A percentile compares a stretch with the other conserved stretches of the same genome.
phyloP scores from a whole-genome alignment of 106 monocot species.

The Ottelia alismoides region DNA sequence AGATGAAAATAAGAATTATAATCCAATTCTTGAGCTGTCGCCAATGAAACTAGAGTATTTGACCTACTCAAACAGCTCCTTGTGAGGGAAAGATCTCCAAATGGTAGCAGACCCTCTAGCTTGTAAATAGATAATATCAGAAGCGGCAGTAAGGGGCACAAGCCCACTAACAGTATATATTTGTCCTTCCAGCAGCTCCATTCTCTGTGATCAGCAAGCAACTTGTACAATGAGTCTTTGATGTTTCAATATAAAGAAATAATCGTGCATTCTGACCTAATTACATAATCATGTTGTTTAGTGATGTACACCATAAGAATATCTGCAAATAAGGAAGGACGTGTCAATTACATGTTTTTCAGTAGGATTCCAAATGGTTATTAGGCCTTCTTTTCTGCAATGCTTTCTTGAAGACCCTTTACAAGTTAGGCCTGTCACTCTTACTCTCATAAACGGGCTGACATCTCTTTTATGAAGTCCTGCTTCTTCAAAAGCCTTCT shows the following conservation, averaged over 20 bases:
- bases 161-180: slow-evolving; percentile 76
- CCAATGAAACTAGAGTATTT: neutral
- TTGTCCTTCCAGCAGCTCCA: slow-evolving; percentile 86
- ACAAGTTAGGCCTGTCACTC: slow-evolving; percentile 43
- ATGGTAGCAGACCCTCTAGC: slow-evolving; percentile 64
- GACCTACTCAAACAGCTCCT: slow-evolving; percentile 62
- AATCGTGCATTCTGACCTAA: neutral
- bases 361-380: slow-evolving; percentile 94
- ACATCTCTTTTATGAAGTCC: slow-evolving; percentile 71
- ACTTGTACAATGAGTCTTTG: neutral
- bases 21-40: too few species aligned
- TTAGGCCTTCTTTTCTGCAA: slow-evolving; percentile 34
- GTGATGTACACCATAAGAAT: neutral
- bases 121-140: slow-evolving; percentile 57
- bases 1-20: slow-evolving; percentile 2
- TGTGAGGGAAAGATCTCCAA: slow-evolving; percentile 38
- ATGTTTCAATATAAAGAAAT: neutral
- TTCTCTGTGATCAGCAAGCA: slow-evolving; percentile 33
- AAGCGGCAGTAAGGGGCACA: slow-evolving; percentile 27
- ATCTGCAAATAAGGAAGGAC: neutral
- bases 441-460: slow-evolving; percentile 79
- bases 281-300: too few species aligned
- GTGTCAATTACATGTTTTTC: slow-evolving; percentile 45
- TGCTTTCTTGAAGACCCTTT: slow-evolving; percentile 27
- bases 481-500: slow-evolving; percentile 71